These are phyloP conservation scores for Barbatosphaeria neglecta DNA, from an alignment of 495 filamentous ascomycete genomes.

Conservation along the genomic window DNA sequence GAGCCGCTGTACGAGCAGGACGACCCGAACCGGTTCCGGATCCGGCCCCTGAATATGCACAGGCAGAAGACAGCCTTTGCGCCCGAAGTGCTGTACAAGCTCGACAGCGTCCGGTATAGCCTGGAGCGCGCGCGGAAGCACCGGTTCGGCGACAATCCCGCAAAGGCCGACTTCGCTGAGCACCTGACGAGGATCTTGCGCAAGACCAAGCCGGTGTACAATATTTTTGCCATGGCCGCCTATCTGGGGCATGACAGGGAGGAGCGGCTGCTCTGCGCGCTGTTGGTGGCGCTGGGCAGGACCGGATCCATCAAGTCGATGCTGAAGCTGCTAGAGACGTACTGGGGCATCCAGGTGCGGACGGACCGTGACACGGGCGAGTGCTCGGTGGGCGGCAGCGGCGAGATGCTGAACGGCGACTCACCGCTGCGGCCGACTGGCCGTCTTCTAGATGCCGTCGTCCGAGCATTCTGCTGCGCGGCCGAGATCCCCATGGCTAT, in stretches of 20 bases:
- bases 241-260: constrained; percentile 16
- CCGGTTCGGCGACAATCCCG: constrained; percentile 16
- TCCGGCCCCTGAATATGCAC: constrained; percentile 18
- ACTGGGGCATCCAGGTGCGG: constrained; percentile 10
- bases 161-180: constrained; percentile 7
- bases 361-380: neutral
- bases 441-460: constrained; percentile 19
- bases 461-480: constrained; percentile 23
- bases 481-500: constrained; percentile 16
- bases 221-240: constrained; percentile 1
- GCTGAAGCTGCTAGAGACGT: constrained; percentile 8
- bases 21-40: constrained; percentile 13
- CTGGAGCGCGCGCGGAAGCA: constrained; percentile 2
- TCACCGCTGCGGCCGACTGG: constrained; percentile 13
- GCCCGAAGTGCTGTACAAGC: neutral
- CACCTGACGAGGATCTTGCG: constrained; percentile 16
- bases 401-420: neutral
- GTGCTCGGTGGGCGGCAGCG: constrained; percentile 2
- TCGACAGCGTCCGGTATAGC: constrained; percentile 8
- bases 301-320: constrained; percentile 9
- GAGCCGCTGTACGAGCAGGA: constrained; percentile 22
- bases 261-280: constrained; percentile 17
- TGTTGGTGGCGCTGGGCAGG: constrained; percentile 19
- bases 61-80: constrained; percentile 1
- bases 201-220: constrained; percentile 1